Evolutionary conservation across 2,329 filamentous ascomycete species (phyloP), one percentile per base, ranked within the genome.

Genomic region (Aspergillus sp.): DNA sequence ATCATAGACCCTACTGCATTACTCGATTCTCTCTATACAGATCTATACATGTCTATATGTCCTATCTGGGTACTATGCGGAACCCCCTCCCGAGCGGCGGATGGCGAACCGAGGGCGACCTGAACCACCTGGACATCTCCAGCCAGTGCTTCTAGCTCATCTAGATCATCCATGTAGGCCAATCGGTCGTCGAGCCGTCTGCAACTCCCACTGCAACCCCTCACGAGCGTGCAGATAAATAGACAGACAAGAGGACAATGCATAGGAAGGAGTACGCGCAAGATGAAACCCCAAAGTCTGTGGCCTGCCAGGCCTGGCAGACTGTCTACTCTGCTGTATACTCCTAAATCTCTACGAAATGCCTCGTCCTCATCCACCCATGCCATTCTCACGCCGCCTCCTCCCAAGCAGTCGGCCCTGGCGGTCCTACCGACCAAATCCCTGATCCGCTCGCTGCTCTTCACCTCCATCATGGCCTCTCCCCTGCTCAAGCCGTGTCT

Each of bases 351-450:
- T 4, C 4, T 47, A 10, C 23, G 42, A 25, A 34, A 43, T 29
- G 36, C 47, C 5, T 29, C 47, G 6, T 17, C 47, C n/a, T 52
- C 56, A 14, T 46, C 49, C 5, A 36, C 56, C 14, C 46, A 55
- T 51, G 52, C 10, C 6, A 21, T 49, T 9, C 32, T 49, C 10
- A 38, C 36, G 17, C 46, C 31, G 1, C 20, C 48, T 2, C 13
- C 32, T 10, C 29, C 21, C 10, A 60, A 49, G 1, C 77, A 77
- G 54, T 78, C 81, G 4, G 53, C 60, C 11, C 52, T 63, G n/a
- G 53, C 60, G 0, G 49, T 58, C 17, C 23, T 63, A 16, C 60
- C 59, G 11, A 60, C 58, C 0, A 55, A 49, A n/a, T 49, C 52
- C 1, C 55, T 63, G 3, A 29, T 62, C 5, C 57, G 58, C 5